A percentile compares a stretch with the other conserved stretches of the same genome.
Conservation (phyloP, 2,329 filamentous ascomycete genomes). For the Paraphaeosphaeria sporulosa region DNA sequence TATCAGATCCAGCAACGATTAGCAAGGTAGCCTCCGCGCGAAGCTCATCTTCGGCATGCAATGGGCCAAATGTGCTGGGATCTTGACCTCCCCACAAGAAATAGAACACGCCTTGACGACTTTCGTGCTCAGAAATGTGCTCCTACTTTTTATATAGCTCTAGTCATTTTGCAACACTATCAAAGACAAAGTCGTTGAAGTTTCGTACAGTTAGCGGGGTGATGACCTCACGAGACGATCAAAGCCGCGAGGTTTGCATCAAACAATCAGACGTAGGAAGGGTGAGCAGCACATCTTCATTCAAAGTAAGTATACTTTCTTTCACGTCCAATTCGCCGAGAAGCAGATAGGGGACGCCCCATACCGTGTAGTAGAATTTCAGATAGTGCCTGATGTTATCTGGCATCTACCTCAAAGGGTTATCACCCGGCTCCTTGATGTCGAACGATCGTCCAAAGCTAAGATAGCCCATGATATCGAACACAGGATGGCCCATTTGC, state of each 20-base stretch:
- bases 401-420: constrained; percentile 10
- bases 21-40: background rate
- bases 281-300: too few relatives aligned
- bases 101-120: constrained; percentile 1
- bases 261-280: background rate
- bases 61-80: too few relatives aligned
- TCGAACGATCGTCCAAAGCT: constrained; percentile 34
- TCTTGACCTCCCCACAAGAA: background rate
- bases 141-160: background rate
- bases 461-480: constrained; percentile 53
- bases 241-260: constrained; percentile 1
- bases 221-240: background rate
- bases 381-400: constrained; percentile 5
- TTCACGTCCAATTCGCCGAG: too few relatives aligned
- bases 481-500: constrained; percentile 34
- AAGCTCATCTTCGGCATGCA: too few relatives aligned
- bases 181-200: background rate
- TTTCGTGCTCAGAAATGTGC: background rate
- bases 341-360: background rate
- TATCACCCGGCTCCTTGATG: constrained; percentile 34
- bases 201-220: background rate
- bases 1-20: background rate
- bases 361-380: constrained; percentile 12
- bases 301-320: too few relatives aligned
- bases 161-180: background rate